Evolutionary conservation across 176 grass and related monocot genomes (phyloP), one percentile per base, ranked within the genome.

Genomic region (Thinopyrum elongatum): DNA sequence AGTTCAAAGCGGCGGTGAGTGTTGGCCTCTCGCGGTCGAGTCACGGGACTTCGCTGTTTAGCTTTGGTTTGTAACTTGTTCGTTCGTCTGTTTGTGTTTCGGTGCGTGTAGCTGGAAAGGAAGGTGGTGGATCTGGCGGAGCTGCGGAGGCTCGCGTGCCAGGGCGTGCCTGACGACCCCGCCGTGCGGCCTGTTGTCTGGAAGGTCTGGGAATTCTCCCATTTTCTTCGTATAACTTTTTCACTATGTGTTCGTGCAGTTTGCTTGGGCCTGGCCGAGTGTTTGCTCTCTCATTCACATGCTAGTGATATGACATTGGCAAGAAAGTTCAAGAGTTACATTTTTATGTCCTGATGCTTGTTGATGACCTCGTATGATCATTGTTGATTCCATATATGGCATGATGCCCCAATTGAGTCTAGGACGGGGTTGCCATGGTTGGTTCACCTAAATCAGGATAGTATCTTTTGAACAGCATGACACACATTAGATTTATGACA

Each of bases 71-170:
- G 10, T 67, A 57, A 75, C 11, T 27, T 87, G 76, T 59, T 90
- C 62, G 59, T 83, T 28, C 65, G 16, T 53, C 16, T 53, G 14
- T 64, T n/a, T 17, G 70, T 64, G 46, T 64, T 42, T 63, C 46
- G 60, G 9, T 64, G 65, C 61, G 6, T 77, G 70, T 66, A 98
- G 92, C 70, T 99, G 46, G 84, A 87, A 8, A 95, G 91, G 85
- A 99, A 91, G 84, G 90, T 95, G 73, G 68, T 99, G 77, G 95
- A 94, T 92, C 87, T 99, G 34, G 97, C 88, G 55, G 97, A 99
- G 76, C 65, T 99, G 83, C 86, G 92, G 85, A 86, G 90, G 79
- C 67, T 96, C 59, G 88, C 92, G 39, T 99, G 94, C 88, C 97
- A 92, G 89, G 97, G 97, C 29, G 84, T 98, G 39, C 94, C 97